Evolutionary conservation across 306 rosid genomes (phyloP).

Genomic region (Dryas alaskensis): DNA sequence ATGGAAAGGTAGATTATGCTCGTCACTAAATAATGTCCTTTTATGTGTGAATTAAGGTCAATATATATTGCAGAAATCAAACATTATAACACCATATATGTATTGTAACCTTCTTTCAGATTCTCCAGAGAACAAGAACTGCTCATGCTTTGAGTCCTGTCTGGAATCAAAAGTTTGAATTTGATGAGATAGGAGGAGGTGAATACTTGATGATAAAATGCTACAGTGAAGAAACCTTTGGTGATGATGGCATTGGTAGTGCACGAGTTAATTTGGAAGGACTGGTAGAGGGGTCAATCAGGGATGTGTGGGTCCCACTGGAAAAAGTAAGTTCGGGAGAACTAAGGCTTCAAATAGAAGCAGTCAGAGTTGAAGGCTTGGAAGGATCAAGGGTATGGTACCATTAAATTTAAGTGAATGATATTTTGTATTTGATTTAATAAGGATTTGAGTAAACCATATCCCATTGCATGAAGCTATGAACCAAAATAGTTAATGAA

Average conservation of each 20-base stretch:
- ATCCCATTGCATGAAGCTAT: too few species aligned
- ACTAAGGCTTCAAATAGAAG: conserved; percentile 80
- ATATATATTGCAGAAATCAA: not conserved
- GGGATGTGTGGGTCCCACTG: conserved; percentile 95
- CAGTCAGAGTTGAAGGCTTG: conserved; percentile 55
- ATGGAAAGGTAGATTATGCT: conserved; percentile 68
- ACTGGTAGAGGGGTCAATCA: conserved; percentile 49
- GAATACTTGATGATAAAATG: conserved; percentile 81
- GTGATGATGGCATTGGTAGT: conserved; percentile 78
- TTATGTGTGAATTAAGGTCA: conserved; percentile 13
- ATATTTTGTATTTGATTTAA: not conserved
- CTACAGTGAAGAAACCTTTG: conserved; percentile 63
- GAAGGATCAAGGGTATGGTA: conserved; percentile 76
- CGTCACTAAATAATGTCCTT: conserved; percentile 12
- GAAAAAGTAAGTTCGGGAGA: conserved; percentile 94
- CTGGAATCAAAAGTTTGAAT: conserved; percentile 78
- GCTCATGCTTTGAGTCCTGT: conserved; percentile 49
- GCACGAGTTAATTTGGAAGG: conserved; percentile 98
- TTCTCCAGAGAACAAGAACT: conserved; percentile 59
- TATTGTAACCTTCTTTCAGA: conserved; percentile 41
- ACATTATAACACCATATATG: conserved; percentile 18
- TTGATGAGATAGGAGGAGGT: conserved; percentile 79
- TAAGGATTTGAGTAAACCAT: too few species aligned
- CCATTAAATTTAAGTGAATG: conserved; percentile 2
- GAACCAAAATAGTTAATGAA: too few species aligned